phyloP scores from a whole-genome alignment of 768 basidiomycete species.

The Amylocystis lapponica region DNA sequence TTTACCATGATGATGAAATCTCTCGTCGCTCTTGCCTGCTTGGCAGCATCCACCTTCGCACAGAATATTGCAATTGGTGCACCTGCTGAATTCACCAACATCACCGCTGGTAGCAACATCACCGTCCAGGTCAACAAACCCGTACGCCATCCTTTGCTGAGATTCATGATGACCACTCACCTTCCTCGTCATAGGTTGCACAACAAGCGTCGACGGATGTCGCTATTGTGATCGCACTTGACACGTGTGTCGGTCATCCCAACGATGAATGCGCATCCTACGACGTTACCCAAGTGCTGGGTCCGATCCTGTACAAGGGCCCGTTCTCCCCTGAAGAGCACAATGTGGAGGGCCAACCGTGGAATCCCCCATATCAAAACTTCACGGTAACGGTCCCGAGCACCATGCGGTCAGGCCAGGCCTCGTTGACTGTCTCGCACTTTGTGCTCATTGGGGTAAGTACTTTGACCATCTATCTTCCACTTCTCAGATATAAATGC shows the following conservation, averaged over 20 bases:
- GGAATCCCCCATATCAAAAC: slow-evolving; percentile 22
- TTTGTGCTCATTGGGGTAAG: slow-evolving; percentile 18
- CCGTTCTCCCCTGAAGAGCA: slow-evolving; percentile 21
- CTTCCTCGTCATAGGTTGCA: slow-evolving; percentile 6
- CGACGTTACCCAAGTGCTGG: slow-evolving; percentile 18
- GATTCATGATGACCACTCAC: background rate
- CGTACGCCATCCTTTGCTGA: slow-evolving; percentile 14
- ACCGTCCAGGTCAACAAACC: slow-evolving; percentile 31
- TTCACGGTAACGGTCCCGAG: slow-evolving; percentile 21
- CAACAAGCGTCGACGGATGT: slow-evolving; percentile 29
- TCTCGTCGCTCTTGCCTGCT: slow-evolving; percentile 15
- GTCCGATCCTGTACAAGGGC: slow-evolving; percentile 26
- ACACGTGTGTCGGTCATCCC: slow-evolving; percentile 16
- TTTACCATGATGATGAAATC: too few species aligned
- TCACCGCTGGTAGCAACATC: slow-evolving; percentile 23
- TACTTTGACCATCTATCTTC: background rate
- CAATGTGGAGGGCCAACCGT: background rate
- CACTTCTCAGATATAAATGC: background rate
- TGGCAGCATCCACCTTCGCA: slow-evolving; percentile 17
- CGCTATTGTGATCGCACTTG: slow-evolving; percentile 27
- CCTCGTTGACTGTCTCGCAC: slow-evolving; percentile 16
- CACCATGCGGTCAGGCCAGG: slow-evolving; percentile 8
- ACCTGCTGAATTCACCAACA: slow-evolving; percentile 17
- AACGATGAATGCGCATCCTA: slow-evolving; percentile 14
- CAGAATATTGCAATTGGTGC: slow-evolving; percentile 29